These are phyloP conservation scores for Chrysanthemum lavandulifolium DNA, from an alignment of 129 eudicot genomes.

Conservation along the genomic window DNA sequence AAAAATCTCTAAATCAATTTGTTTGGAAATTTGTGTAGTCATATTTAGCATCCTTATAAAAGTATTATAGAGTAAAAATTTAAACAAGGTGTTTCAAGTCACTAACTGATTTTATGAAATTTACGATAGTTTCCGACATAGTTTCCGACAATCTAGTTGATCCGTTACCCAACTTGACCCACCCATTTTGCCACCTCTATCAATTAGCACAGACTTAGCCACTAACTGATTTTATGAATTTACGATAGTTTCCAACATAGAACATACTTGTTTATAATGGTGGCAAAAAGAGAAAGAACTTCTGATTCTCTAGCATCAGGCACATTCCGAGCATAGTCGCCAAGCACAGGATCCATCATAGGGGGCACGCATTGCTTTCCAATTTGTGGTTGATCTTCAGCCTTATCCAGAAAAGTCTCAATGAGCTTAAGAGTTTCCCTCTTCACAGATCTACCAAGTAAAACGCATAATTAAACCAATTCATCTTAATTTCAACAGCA, in stretches of 20 bases:
- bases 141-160: not conserved
- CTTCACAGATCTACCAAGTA: slow-evolving; percentile 76
- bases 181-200: not conserved
- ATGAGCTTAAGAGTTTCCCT: slow-evolving; percentile 98
- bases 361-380: slow-evolving; percentile 99
- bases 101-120: not conserved
- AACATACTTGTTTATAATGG: slow-evolving; percentile 89
- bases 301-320: slow-evolving; percentile 99
- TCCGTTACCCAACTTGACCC: not conserved
- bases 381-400: slow-evolving; percentile 94
- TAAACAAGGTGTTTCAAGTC: not conserved
- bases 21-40: no score
- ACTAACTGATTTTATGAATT: not conserved
- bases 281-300: slow-evolving; percentile 93
- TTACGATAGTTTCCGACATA: no score
- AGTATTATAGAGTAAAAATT: no score
- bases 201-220: no score
- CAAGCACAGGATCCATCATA: slow-evolving; percentile 99
- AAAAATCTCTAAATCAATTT: no score
- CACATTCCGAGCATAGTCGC: slow-evolving; percentile 90
- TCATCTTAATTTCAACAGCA: not conserved
- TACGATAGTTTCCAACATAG: not conserved
- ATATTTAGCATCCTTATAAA: no score
- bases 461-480: not conserved
- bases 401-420: slow-evolving; percentile 94